A percentile compares a stretch with the other conserved stretches of the same genome.
phyloP scores from a whole-genome alignment of 2,329 filamentous ascomycete species.

The Thielaviopsis punctulata region DNA sequence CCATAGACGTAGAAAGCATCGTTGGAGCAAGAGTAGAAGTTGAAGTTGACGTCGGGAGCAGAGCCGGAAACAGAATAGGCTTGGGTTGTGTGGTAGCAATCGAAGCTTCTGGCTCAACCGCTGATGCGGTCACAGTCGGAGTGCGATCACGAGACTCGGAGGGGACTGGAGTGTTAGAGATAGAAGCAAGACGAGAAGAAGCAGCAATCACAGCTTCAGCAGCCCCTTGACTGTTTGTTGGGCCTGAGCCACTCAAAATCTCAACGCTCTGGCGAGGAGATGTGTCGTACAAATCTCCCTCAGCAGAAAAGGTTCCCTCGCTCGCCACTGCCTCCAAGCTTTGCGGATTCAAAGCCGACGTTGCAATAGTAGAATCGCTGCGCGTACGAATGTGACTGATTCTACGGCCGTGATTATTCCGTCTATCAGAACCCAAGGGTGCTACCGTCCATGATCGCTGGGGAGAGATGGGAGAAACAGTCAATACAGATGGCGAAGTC shows the following conservation, averaged over 20 bases:
- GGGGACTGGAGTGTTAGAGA: neutral
- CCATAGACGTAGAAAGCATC: neutral
- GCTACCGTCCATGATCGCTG: neutral
- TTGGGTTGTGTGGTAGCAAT: neutral
- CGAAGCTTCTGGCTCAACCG: neutral
- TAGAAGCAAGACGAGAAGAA: neutral
- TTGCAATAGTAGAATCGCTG: neutral
- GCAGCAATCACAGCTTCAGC: neutral
- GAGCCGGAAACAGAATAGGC: neutral
- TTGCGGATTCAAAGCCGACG: neutral
- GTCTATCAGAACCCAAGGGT: neutral
- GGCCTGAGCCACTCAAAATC: neutral
- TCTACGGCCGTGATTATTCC: neutral
- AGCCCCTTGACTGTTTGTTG: neutral
- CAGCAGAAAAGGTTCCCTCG: neutral
- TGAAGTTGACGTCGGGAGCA: neutral
- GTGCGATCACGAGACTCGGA: neutral
- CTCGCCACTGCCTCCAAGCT: neutral
- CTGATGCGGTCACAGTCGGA: neutral
- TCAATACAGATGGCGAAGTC: neutral
- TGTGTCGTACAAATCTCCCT: neutral
- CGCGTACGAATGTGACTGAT: neutral
- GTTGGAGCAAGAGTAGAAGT: neutral
- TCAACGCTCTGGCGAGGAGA: neutral
- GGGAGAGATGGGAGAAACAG: slow-evolving; percentile 1